A percentile compares a stretch with the other conserved stretches of the same genome.
phyloP scores from a whole-genome alignment of 345 rosid species.

The Combretum micranthum region DNA sequence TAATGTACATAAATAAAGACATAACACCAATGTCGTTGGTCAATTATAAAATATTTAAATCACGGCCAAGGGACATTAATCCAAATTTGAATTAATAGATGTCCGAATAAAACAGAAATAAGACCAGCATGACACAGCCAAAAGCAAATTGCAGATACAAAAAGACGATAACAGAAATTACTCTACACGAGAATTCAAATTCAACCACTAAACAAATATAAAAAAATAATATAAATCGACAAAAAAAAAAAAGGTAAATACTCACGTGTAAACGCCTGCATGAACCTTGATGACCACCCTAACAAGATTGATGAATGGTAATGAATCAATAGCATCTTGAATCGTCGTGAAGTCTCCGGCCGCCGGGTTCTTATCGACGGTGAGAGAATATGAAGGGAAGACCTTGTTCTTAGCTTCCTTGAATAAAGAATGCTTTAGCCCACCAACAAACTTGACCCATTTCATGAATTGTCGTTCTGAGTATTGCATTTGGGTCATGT shows the following conservation, averaged over 20 bases:
- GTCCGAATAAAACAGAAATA: slow-evolving; percentile 1
- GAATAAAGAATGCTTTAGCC: slow-evolving; percentile 70
- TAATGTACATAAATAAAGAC: no score
- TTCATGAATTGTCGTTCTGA: slow-evolving; percentile 84
- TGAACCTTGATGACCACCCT: slow-evolving; percentile 91
- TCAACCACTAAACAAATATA: not conserved
- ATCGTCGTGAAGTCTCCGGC: slow-evolving; percentile 76
- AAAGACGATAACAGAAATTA: slow-evolving; percentile 8
- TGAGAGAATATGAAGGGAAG: slow-evolving; percentile 64
- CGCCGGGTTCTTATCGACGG: slow-evolving; percentile 52
- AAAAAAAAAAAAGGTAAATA: not conserved
- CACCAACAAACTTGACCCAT: slow-evolving; percentile 88
- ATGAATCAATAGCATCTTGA: slow-evolving; percentile 91
- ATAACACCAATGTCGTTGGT: no score
- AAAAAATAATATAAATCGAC: not conserved
- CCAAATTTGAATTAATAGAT: no score
- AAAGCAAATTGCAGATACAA: not conserved
- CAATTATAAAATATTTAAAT: no score
- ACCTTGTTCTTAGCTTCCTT: slow-evolving; percentile 79
- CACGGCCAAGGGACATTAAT: no score
- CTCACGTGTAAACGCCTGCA: slow-evolving; percentile 94
- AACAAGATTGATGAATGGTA: slow-evolving; percentile 72
- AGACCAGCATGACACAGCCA: not conserved
- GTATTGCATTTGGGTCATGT: slow-evolving; percentile 43
- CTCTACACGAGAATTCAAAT: no score